Base-by-base conservation (phyloP, 306 rosid genomes). In the Quercus parvula region DNA sequence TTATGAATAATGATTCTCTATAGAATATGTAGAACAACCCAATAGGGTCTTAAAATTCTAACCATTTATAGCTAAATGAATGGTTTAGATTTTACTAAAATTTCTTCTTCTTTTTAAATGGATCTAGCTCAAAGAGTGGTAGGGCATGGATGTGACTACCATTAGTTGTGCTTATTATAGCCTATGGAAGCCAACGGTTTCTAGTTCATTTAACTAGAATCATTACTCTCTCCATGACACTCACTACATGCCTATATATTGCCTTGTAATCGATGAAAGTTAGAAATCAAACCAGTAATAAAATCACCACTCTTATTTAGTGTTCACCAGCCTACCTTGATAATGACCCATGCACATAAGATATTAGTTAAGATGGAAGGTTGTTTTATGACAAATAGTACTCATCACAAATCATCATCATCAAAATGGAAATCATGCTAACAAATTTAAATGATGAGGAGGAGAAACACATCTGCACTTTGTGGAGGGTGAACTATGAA, bases 321-420 rank as follows among this genome's bases (percentile, higher is more conserved):
- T 14, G 51, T 20, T 73, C 69, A 9, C 74, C 75, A 71, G 61
- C 76, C 83, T 22, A 78, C 83, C 46, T 5, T 41, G 52, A 62
- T 55, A 64, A 28, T 56, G 76, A 78, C 75, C 72, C 69, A 66
- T 46, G 46, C 46, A 31, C 31, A 56, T 31, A 58, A 71, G 52
- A 33, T 15, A 27, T 61, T 70, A 8, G 51, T 7, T 18, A 13
- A 66, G 12, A 22, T 57, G 63, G 28, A 57, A 57, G 63, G 15
- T 22, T 22, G 22, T 25, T 25, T 58, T 58, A 20, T 25, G 14
- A 24, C 64, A 58, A 58, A 22, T 58, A 8, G 25, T n/a, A 8
- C 63, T 57, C 25, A 20, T 58, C 13, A 22, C 56, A 54, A 67
- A 81, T 75, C 77, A 81, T 76, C 73, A 81, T 71, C 77, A 59